Evolutionary conservation across 352 stramenopile genomes (phyloP).

Genomic region (Phytopythium delawarense): DNA sequence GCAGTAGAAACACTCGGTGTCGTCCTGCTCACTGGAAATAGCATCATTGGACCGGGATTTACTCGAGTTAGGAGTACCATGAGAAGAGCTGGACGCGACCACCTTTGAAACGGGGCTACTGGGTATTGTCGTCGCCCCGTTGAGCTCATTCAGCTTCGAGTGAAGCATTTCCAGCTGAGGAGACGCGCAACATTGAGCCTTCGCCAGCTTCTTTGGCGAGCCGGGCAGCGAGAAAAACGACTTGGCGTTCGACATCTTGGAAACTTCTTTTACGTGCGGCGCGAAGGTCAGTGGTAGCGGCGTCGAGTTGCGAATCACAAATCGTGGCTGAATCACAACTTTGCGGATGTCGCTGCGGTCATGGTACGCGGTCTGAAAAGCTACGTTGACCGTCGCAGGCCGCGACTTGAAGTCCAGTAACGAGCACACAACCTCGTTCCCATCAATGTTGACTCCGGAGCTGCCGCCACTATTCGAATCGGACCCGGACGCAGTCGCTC

Average conservation of each 20-base stretch:
- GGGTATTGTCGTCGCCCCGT: slow-evolving; percentile 34
- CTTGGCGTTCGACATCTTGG: slow-evolving; percentile 54
- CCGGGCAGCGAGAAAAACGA: slow-evolving; percentile 53
- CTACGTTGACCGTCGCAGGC: slow-evolving; percentile 61
- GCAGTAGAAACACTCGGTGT: slow-evolving; percentile 63
- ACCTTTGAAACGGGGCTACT: slow-evolving; percentile 1
- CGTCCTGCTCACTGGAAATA: slow-evolving; percentile 16
- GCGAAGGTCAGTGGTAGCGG: slow-evolving; percentile 48
- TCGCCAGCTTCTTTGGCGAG: slow-evolving; percentile 33
- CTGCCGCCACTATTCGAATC: slow-evolving; percentile 8
- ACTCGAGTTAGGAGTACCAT: background rate
- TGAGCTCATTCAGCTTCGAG: slow-evolving; percentile 59
- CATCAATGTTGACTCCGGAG: slow-evolving; percentile 11
- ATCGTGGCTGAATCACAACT: slow-evolving; percentile 62
- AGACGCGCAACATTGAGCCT: slow-evolving; percentile 44
- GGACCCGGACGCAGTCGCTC: background rate
- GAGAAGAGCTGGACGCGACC: too few relatives aligned
- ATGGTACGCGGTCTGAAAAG: slow-evolving; percentile 41
- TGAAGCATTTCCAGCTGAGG: slow-evolving; percentile 69
- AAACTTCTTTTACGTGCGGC: slow-evolving; percentile 42
- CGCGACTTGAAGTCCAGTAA: slow-evolving; percentile 54
- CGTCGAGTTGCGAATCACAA: slow-evolving; percentile 61
- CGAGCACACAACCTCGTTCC: slow-evolving; percentile 36
- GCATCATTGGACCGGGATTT: slow-evolving; percentile 15
- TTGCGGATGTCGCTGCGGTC: slow-evolving; percentile 43